A percentile compares a stretch with the other conserved stretches of the same genome.
Conservation (phyloP, 2,329 filamentous ascomycete genomes). For the Fusarium compactum region DNA sequence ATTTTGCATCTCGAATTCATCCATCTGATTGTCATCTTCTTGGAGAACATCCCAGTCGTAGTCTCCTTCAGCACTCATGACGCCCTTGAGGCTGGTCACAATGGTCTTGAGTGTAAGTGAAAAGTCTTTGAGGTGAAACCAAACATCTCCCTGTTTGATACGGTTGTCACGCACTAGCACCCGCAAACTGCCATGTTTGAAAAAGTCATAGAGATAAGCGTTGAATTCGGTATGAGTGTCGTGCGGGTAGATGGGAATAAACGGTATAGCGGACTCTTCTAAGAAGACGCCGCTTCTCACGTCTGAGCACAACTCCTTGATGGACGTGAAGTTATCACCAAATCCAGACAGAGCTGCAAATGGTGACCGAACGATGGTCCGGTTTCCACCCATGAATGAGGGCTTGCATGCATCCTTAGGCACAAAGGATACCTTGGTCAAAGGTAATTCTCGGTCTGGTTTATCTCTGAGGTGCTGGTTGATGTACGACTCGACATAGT, state of each 20-base stretch:
- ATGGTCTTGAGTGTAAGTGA: slow-evolving; percentile 75
- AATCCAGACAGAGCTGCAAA: slow-evolving; percentile 80
- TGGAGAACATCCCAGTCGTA: slow-evolving; percentile 48
- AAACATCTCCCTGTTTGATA: slow-evolving; percentile 75
- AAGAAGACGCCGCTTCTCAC: slow-evolving; percentile 78
- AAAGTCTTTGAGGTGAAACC: slow-evolving; percentile 76
- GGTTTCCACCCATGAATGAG: slow-evolving; percentile 28
- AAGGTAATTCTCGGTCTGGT: slow-evolving; percentile 68
- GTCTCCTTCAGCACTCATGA: slow-evolving; percentile 57
- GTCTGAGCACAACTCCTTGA: slow-evolving; percentile 75
- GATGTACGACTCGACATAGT: slow-evolving; percentile 77
- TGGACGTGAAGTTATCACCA: slow-evolving; percentile 71
- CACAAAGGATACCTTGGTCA: slow-evolving; percentile 65
- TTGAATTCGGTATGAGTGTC: slow-evolving; percentile 67
- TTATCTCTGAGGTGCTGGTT: slow-evolving; percentile 68
- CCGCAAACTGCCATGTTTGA: slow-evolving; percentile 74
- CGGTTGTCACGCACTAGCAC: slow-evolving; percentile 73
- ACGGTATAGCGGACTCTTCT: slow-evolving; percentile 78
- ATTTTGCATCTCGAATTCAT: neutral
- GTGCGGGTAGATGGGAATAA: slow-evolving; percentile 71
- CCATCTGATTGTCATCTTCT: slow-evolving; percentile 51
- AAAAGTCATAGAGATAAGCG: slow-evolving; percentile 81
- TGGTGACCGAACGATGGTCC: slow-evolving; percentile 68
- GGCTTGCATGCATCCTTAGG: slow-evolving; percentile 32
- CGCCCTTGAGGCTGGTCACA: slow-evolving; percentile 70